A percentile compares a stretch with the other conserved stretches of the same genome.
These are phyloP conservation scores for Diacronema lutheri DNA, from an alignment of 78 protist species.

Conservation along the genomic window DNA sequence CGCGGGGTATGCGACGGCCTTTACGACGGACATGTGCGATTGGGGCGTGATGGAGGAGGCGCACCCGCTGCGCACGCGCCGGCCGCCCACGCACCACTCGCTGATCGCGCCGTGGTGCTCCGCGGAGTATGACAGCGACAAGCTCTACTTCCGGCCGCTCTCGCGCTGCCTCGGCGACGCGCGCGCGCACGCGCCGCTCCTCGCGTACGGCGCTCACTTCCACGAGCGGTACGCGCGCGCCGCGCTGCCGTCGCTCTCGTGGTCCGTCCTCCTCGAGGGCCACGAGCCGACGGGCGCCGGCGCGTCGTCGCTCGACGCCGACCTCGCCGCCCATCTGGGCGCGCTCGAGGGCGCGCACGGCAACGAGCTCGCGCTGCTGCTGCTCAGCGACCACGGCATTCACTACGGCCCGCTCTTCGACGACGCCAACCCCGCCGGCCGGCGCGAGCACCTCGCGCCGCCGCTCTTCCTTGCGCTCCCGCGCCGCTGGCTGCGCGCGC, in stretches of 20 bases:
- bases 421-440: background rate
- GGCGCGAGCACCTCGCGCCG: background rate
- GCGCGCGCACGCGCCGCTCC: background rate
- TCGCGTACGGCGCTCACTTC: background rate
- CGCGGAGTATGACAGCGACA: conserved; percentile 3
- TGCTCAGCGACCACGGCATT: conserved; percentile 25
- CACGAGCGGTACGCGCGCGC: background rate
- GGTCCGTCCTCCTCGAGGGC: conserved; percentile 5
- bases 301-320: background rate
- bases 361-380: background rate
- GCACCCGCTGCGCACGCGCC: background rate
- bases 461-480: background rate
- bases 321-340: conserved; percentile 1
- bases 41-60: conserved; percentile 31
- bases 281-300: background rate
- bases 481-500: background rate
- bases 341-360: background rate
- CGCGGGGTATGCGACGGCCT: background rate
- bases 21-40: background rate
- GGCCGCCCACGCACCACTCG: background rate
- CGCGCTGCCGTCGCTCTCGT: background rate
- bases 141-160: conserved; percentile 12
- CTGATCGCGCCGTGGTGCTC: conserved; percentile 9
- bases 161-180: background rate
- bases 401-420: conserved; percentile 1